Evolutionary conservation across 768 basidiomycete genomes (phyloP).

Genomic region (Rhizopogon roseolus): DNA sequence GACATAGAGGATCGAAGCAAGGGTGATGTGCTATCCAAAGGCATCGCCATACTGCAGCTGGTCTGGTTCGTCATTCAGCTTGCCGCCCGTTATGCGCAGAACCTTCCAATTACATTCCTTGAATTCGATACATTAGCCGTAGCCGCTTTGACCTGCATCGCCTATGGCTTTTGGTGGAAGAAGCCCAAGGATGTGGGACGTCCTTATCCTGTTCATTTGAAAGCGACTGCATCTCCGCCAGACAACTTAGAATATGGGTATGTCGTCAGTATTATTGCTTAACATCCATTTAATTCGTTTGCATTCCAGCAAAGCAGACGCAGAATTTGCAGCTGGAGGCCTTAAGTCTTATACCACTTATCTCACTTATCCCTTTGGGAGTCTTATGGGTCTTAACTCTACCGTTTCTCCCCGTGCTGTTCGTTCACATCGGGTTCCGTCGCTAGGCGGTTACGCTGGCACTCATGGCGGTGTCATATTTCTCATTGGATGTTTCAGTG

Average conservation of each 20-base stretch:
- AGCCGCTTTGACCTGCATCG: slow-evolving; percentile 23
- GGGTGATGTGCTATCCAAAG: slow-evolving; percentile 31
- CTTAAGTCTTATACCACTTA: background rate
- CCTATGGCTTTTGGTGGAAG: slow-evolving; percentile 33
- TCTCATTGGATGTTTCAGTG: slow-evolving; percentile 1
- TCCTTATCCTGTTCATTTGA: slow-evolving; percentile 3
- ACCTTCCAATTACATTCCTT: slow-evolving; percentile 28
- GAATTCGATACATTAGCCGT: slow-evolving; percentile 35
- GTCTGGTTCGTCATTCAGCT: slow-evolving; percentile 31
- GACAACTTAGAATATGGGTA: background rate
- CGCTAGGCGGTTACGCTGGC: background rate
- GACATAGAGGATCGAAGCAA: slow-evolving; percentile 26
- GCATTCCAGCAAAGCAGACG: background rate
- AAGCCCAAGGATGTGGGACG: slow-evolving; percentile 32
- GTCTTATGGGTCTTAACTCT: background rate
- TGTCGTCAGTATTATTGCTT: background rate
- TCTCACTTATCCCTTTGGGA: background rate
- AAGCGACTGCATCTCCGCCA: background rate
- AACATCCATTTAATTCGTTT: background rate
- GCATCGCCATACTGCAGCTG: slow-evolving; percentile 28
- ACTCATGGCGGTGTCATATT: background rate
- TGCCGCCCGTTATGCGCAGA: slow-evolving; percentile 16
- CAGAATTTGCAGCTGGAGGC: no score
- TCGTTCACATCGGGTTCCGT: background rate
- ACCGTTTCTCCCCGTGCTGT: background rate